Percentiles rank a stretch among this genome's conserved stretches.
These are phyloP conservation scores for Lippia alba DNA, from an alignment of 305 asterid species.

Conservation along the genomic window DNA sequence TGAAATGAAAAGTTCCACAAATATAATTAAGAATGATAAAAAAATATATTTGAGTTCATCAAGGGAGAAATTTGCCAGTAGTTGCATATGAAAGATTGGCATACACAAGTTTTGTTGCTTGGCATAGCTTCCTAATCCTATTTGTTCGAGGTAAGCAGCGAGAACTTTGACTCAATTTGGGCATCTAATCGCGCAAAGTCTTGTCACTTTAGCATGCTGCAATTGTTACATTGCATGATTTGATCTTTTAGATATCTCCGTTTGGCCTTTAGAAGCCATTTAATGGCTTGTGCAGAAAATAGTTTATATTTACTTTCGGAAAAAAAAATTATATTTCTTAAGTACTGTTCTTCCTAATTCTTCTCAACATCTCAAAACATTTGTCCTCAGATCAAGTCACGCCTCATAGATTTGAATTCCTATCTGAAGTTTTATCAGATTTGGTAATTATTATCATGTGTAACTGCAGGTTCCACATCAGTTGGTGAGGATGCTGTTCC, in stretches of 20 bases:
- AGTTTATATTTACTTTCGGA: too few species aligned
- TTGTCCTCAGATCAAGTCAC: constrained; percentile 2
- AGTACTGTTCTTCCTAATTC: not conserved
- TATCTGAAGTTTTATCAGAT: not conserved
- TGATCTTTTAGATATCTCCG: not conserved
- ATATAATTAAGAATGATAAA: too few species aligned
- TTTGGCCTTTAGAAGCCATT: not conserved
- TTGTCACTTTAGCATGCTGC: constrained; percentile 5
- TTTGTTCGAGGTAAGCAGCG: too few species aligned
- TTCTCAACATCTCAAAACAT: not conserved
- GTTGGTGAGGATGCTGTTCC: constrained; percentile 37
- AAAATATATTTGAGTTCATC: constrained; percentile 6
- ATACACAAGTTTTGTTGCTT: not conserved
- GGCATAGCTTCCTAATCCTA: not conserved
- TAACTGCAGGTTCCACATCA: constrained; percentile 44
- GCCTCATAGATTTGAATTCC: not conserved
- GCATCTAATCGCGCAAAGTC: not conserved
- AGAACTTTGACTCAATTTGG: too few species aligned
- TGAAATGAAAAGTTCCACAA: too few species aligned
- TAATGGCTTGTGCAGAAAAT: not conserved
- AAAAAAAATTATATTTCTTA: not conserved
- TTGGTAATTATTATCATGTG: constrained; percentile 11
- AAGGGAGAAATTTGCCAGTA: not conserved
- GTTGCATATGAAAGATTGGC: constrained; percentile 7
- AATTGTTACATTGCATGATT: constrained; percentile 15